Evolutionary conservation across 176 grass and related monocot species (phyloP).

Genomic region (Ensete ventricosum): DNA sequence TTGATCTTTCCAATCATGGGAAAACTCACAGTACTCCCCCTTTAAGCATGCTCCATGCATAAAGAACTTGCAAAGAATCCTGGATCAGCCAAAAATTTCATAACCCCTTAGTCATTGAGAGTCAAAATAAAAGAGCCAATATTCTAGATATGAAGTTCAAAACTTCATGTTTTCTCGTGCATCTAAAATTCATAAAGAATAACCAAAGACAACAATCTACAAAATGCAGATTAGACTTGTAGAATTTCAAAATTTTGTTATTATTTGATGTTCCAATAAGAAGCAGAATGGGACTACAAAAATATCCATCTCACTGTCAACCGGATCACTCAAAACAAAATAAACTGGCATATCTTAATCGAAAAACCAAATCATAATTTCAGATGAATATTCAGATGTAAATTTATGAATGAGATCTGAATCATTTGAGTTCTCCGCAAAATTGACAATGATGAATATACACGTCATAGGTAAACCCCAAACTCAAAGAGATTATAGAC

Average conservation of each 20-base stretch:
- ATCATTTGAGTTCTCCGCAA: neutral
- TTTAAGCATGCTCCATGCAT: slow-evolving; percentile 79
- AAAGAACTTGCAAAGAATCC: slow-evolving; percentile 84
- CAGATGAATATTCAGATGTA: neutral
- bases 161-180: neutral
- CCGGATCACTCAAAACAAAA: neutral
- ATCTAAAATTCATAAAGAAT: neutral
- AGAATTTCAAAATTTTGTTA: no score
- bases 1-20: slow-evolving; percentile 70
- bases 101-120: neutral
- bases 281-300: no score
- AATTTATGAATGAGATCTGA: neutral
- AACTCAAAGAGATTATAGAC: neutral
- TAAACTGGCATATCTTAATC: neutral
- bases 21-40: slow-evolving; percentile 84
- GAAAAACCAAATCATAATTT: neutral
- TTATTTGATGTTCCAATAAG: no score
- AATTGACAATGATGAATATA: neutral
- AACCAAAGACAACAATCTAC: neutral
- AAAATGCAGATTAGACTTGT: neutral
- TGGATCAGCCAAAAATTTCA: slow-evolving; percentile 29
- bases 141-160: neutral
- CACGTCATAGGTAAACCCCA: neutral
- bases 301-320: no score
- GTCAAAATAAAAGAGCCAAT: neutral